Base-by-base conservation (phyloP, 441 rosid genomes). In the Euphorbia schlechtendalii region DNA sequence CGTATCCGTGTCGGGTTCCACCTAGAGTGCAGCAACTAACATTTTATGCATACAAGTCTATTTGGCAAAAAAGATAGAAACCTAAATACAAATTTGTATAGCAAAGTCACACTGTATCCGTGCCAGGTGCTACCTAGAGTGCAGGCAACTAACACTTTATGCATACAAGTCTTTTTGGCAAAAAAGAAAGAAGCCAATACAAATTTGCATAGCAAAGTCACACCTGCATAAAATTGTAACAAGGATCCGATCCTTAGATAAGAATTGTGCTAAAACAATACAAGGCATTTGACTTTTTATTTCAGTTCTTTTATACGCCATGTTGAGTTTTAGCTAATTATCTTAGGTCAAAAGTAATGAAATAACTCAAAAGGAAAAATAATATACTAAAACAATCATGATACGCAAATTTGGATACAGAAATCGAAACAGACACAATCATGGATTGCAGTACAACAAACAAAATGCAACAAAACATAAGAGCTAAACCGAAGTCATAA, bases 401-500 rank as follows among this genome's bases (percentile, higher is more conserved):
- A 21, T 48, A 13, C 46, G 10, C 14, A 43, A 11, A 7, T 43
- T 43, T 56, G 41, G 7, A 21, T 24, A 51, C 5, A 30, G 15
- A 12, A 22, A 45, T 20, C n/a, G 12, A 58, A 28, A 18, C 15
- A 46, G 53, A 14, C 59, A 46, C 8, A 13, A 14, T 11, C 21
- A 62, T 14, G n/a, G 3, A 2, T 15, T 18, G 62, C 13, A 57
- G 17, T 38, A 56, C 36, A 48, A 10, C 11, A 13, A 58, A 36
- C 27, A 62, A 68, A 62, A 43, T 43, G 48, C 48, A 43, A 43
- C 17, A 43, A 14, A 10, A 43, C 1, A 43, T 53, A n/a, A n/a
- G n/a, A 32, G 41, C 25, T 48, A 56, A 63, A 9, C 43, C 53
- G 21, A 68, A 43, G 45, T 64, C 72, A 62, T 71, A 57, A 57